phyloP scores from a whole-genome alignment of 495 filamentous ascomycete species.

The Xylaria bambusicola region DNA sequence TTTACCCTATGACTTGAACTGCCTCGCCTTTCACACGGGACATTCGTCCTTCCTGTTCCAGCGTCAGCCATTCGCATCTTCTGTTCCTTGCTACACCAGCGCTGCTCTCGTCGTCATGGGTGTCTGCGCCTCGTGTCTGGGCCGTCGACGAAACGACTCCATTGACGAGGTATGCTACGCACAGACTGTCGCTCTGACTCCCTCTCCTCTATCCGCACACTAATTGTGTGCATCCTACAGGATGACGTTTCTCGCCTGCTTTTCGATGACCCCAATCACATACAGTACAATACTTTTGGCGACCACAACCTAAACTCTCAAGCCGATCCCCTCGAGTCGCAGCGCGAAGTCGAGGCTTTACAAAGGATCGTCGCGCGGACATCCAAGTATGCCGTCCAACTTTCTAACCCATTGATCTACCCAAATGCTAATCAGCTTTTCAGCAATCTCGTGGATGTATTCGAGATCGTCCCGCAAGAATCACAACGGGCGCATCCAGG shows the following conservation, averaged over 20 bases:
- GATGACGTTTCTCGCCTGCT: constrained; percentile 56
- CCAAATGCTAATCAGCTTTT: constrained; percentile 30
- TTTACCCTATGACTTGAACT: constrained; percentile 30
- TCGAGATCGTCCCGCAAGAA: constrained; percentile 57
- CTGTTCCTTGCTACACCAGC: constrained; percentile 6
- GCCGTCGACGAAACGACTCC: constrained; percentile 40
- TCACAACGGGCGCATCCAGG: constrained; percentile 32
- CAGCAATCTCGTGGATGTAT: constrained; percentile 61
- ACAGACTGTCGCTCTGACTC: not conserved
- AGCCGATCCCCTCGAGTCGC: constrained; percentile 57
- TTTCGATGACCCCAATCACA: constrained; percentile 54
- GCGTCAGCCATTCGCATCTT: constrained; percentile 3
- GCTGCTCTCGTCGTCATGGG: constrained; percentile 38
- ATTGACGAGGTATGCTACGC: constrained; percentile 42
- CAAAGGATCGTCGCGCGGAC: constrained; percentile 57
- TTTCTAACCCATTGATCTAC: not conserved
- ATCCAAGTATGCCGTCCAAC: constrained; percentile 48
- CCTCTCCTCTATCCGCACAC: not conserved
- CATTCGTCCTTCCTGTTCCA: constrained; percentile 28
- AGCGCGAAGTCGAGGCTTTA: constrained; percentile 59
- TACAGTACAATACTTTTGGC: constrained; percentile 57
- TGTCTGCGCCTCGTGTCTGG: constrained; percentile 50
- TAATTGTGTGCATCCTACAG: constrained; percentile 26
- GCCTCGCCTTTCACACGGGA: constrained; percentile 21
- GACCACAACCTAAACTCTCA: constrained; percentile 51